Base-by-base conservation (phyloP, 2,329 filamentous ascomycete species). In the Leptodontidium sp. region DNA sequence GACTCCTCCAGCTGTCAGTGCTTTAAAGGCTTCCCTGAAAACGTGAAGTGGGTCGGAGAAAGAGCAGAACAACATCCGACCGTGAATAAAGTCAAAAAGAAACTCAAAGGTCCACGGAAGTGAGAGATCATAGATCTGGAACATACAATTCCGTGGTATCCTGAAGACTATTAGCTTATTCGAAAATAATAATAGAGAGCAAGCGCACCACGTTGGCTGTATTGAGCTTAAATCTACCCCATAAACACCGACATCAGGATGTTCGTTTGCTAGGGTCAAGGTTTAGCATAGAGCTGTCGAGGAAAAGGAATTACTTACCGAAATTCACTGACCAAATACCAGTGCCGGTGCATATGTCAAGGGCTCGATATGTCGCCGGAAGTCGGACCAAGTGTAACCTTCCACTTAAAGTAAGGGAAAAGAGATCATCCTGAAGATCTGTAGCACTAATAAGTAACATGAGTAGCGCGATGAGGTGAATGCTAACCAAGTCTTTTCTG, bases 121-220 rank as follows among this genome's bases (percentile, higher is more conserved):
- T 9, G 61, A 64, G 47, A 64, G 61, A 53, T 64, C 61, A n/a
- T n/a, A n/a, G n/a, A n/a, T n/a, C 35, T 64, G 29, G n/a, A 64
- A 64, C 53, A 1, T 43, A n/a, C 47, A 64, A 49, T 64, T 64
- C 6, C 47, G 32, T 35, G 61, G 61, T 53, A 29, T n/a, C 61
- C 61, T 64, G 35, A 64, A n/a, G n/a, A 6, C 15, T 50, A 43
- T 64, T 9, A 64, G 61, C 49, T 53, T 17, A 43, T 53, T 64
- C 21, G 61, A 64, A 40, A 21, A 64, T 2, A 64, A 24, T 0
- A 15, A 53, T 43, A 4, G 26, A 53, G 32, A 53, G 32, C 5
- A 40, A 64, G 47, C 47, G 45, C 32, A 64, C 61, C 24, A 52
- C 0, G 26, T 1, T 64, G 26, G 47, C 61, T 53, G 47, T 1